phyloP scores from a whole-genome alignment of 441 rosid species.

The Populus hybrid region DNA sequence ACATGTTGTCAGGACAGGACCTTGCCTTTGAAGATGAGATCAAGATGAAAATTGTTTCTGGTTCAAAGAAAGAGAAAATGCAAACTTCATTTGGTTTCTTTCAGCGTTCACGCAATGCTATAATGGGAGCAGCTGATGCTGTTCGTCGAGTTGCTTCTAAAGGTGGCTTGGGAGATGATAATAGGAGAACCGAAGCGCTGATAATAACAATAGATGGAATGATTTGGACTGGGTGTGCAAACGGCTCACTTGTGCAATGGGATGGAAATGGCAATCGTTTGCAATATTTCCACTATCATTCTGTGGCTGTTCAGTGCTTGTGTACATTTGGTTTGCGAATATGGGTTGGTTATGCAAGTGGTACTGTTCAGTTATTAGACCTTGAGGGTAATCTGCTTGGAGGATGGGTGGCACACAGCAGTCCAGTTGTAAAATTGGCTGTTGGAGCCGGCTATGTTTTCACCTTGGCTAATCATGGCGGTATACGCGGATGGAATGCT shows the following conservation, averaged over 20 bases:
- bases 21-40: conserved; percentile 67
- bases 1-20: conserved; percentile 47
- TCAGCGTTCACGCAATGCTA: conserved; percentile 96
- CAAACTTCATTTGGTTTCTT: conserved; percentile 77
- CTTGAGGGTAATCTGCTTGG: conserved; percentile 82
- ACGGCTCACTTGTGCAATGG: conserved; percentile 87
- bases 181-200: conserved; percentile 80
- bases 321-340: conserved; percentile 71
- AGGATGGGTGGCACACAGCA: conserved; percentile 83
- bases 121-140: conserved; percentile 98
- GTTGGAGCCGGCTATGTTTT: conserved; percentile 62
- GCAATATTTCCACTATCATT: conserved; percentile 71
- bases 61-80: conserved; percentile 81
- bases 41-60: conserved; percentile 64
- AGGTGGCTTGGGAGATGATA: conserved; percentile 77
- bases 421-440: conserved; percentile 82
- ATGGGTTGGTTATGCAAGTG: conserved; percentile 90
- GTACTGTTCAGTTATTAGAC: conserved; percentile 74
- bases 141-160: conserved; percentile 92
- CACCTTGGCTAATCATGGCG: conserved; percentile 97
- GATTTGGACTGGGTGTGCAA: conserved; percentile 88
- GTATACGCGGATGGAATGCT: conserved; percentile 90
- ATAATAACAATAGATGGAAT: conserved; percentile 73
- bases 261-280: conserved; percentile 83
- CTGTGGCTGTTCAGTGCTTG: conserved; percentile 77